Base-by-base conservation (phyloP, 768 basidiomycete genomes). In the Suillus subluteus region DNA sequence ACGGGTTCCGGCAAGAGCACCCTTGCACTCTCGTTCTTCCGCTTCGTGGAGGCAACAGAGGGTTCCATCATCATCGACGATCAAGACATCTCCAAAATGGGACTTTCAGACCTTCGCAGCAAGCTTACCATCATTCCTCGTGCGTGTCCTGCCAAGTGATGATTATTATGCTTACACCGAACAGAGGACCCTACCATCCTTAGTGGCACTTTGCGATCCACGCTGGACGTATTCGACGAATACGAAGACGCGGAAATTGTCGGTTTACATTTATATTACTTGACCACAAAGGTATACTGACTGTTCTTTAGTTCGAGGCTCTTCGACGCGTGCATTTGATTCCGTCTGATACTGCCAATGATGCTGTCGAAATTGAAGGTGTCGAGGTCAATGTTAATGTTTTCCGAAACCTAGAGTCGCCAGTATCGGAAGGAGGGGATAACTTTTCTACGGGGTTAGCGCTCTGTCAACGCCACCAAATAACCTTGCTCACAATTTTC, bases 131-230 rank as follows among this genome's bases (percentile, higher is more conserved):
- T 92, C 71, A 90, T 92, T 58, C 89, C 89, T 71, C 89, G 88
- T 90, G 67, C 70, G 88, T 79, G 5, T 48, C 46, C 26, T 21
- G 18, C 16, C n/a, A 30, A 13, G 32, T 23, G 26, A 32, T 6
- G 18, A 55, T 13, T 68, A 61, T 23, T 7, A 26, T 48, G 37
- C 21, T 65, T 26, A 43, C 13, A 62, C 9, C 23, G 6, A 44
- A 30, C 79, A 90, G 93, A 96, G 89, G 95, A 96, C 73, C 95
- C 95, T 0, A 92, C 90, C 0, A 92, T 97, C 69, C 76, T 96
- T 70, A 94, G 91, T 66, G 95, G 95, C 11, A 93, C 88, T 8
- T 67, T 96, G 21, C 86, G 93, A 41, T 89, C 91, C 0, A 90
- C 93, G 0, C 80, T 96, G 12, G 95, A 96, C 69, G 91, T 96